Conservation (phyloP, 148 eudicot genomes). For the Polygonum aviculare region DNA sequence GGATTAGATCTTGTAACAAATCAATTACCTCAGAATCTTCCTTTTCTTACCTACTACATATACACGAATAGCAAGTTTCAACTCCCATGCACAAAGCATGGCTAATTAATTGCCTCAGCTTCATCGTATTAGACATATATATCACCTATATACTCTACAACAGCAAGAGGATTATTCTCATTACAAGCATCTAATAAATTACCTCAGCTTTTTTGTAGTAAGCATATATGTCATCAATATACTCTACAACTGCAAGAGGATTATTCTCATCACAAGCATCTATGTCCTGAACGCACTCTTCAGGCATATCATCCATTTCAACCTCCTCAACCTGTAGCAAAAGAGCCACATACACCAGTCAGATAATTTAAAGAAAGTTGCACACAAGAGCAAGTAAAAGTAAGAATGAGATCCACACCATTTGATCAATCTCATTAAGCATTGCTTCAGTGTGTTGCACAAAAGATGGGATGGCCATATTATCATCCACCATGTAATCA, state of each 20-base stretch:
- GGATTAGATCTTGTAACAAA: neutral
- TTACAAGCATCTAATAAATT: slow-evolving; percentile 32
- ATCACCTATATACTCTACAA: slow-evolving; percentile 58
- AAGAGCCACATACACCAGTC: neutral
- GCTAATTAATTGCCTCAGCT: slow-evolving; percentile 37
- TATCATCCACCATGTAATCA: slow-evolving; percentile 21
- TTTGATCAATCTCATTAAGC: slow-evolving; percentile 56
- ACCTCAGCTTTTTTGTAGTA: slow-evolving; percentile 72
- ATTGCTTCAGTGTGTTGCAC: slow-evolving; percentile 71
- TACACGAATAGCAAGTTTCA: neutral
- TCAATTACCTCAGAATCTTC: neutral
- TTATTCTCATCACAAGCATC: slow-evolving; percentile 49
- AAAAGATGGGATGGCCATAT: slow-evolving; percentile 51
- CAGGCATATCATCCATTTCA: slow-evolving; percentile 61
- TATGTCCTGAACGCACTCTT: slow-evolving; percentile 45
- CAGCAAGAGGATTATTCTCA: slow-evolving; percentile 58
- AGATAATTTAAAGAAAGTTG: neutral
- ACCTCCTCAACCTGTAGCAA: slow-evolving; percentile 42
- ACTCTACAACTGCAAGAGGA: slow-evolving; percentile 63
- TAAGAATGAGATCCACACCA: slow-evolving; percentile 31
- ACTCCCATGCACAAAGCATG: neutral
- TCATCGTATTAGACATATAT: slow-evolving; percentile 56
- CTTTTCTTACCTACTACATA: neutral
- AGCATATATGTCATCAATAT: slow-evolving; percentile 57
- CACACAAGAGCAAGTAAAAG: neutral